These are phyloP conservation scores for Schwanniomyces occidentalis DNA, from an alignment of 805 yeast genomes.

Conservation along the genomic window DNA sequence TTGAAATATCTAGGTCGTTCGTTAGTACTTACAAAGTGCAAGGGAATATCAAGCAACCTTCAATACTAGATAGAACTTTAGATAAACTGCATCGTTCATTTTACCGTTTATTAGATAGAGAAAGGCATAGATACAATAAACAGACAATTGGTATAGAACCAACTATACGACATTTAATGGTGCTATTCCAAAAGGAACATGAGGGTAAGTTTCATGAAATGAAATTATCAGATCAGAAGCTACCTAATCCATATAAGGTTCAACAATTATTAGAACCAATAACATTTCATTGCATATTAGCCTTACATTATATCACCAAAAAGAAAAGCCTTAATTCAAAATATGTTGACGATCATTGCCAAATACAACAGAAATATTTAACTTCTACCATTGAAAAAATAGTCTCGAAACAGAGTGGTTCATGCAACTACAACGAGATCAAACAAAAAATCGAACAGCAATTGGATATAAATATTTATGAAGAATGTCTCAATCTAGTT, in stretches of 20 bases:
- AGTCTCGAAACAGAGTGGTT: background rate
- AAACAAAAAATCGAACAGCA: background rate
- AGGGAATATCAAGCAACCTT: too few species aligned
- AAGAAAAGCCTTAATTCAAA: background rate
- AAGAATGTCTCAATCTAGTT: background rate
- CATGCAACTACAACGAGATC: background rate
- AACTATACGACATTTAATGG: slow-evolving; percentile 10
- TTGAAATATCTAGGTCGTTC: too few species aligned
- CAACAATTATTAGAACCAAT: slow-evolving; percentile 14
- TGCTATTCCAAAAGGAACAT: slow-evolving; percentile 9
- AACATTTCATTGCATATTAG: slow-evolving; percentile 13
- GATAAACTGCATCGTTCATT: slow-evolving; percentile 19
- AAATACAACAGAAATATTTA: slow-evolving; percentile 4
- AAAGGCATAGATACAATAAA: slow-evolving; percentile 11
- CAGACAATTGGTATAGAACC: slow-evolving; percentile 9
- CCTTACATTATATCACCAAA: slow-evolving; percentile 6
- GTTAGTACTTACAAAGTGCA: too few species aligned
- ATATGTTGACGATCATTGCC: slow-evolving; percentile 3
- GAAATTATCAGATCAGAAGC: background rate
- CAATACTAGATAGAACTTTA: slow-evolving; percentile 9
- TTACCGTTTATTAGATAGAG: slow-evolving; percentile 13
- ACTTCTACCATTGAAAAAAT: slow-evolving; percentile 3
- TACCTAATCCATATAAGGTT: slow-evolving; percentile 6
- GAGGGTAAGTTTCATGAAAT: slow-evolving; percentile 6
- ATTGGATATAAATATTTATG: background rate